Conservation (phyloP, 1,139 yeast genomes). For the Starmera stellimalicola region DNA sequence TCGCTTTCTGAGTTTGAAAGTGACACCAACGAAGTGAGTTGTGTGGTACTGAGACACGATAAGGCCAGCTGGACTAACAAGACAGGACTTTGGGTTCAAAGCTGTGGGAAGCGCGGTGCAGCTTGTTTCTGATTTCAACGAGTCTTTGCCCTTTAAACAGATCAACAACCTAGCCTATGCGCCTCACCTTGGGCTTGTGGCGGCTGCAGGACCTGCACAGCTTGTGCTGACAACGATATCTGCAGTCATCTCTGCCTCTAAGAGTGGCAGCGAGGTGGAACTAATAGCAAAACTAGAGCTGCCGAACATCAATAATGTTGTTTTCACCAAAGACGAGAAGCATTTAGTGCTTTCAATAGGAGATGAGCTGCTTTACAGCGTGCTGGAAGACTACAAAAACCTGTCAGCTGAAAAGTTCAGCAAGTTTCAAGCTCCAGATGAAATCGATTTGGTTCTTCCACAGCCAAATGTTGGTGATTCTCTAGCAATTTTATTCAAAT, state of each 20-base stretch:
- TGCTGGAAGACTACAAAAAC: background rate
- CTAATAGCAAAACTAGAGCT: conserved; percentile 5
- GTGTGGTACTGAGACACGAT: too few relatives aligned
- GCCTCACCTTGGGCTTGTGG: conserved; percentile 17
- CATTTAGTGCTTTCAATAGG: conserved; percentile 6
- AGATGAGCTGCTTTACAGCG: background rate
- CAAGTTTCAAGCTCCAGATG: conserved; percentile 1
- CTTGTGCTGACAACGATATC: too few relatives aligned
- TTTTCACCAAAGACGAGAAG: conserved; percentile 15
- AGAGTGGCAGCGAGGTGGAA: too few relatives aligned
- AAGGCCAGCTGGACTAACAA: too few relatives aligned
- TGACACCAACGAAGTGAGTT: too few relatives aligned
- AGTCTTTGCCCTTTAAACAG: conserved; percentile 20
- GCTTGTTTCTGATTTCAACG: conserved; percentile 23
- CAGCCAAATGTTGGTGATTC: conserved; percentile 9
- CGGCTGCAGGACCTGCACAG: conserved; percentile 25
- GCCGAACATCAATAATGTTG: conserved; percentile 8
- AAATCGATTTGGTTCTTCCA: conserved; percentile 9
- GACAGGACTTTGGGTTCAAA: conserved; percentile 31
- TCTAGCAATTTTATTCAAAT: conserved; percentile 15
- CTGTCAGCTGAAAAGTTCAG: conserved; percentile 4
- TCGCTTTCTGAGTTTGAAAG: too few relatives aligned
- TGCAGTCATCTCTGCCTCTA: too few relatives aligned
- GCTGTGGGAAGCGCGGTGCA: conserved; percentile 21
- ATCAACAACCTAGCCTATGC: conserved; percentile 17